Percentiles rank a stretch among this genome's conserved stretches.
phyloP scores from a whole-genome alignment of 148 eudicot genomes.

The Fagopyrum esculentum region DNA sequence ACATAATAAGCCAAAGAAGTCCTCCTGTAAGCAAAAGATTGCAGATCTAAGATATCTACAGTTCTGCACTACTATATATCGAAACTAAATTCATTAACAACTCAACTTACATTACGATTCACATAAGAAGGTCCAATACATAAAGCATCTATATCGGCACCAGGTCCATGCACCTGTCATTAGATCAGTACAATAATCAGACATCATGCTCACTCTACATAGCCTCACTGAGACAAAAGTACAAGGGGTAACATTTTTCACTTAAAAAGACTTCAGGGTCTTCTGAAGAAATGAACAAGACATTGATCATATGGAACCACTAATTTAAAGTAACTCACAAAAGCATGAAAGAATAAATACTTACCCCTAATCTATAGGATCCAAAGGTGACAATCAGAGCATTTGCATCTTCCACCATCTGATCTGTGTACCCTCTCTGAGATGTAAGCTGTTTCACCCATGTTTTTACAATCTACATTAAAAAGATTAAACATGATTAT shows the following conservation, averaged over 20 bases:
- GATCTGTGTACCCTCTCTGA: conserved; percentile 37
- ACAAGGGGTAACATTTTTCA: not conserved
- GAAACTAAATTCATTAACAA: not conserved
- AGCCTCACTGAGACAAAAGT: not conserved
- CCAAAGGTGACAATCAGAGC: conserved; percentile 41
- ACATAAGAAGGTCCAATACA: conserved; percentile 51
- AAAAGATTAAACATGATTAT: not conserved
- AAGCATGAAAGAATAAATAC: conserved; percentile 11
- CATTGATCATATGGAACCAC: not conserved
- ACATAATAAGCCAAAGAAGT: conserved; percentile 40
- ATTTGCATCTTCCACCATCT: conserved; percentile 43
- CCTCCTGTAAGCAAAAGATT: conserved; percentile 23
- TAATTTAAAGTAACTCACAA: not conserved
- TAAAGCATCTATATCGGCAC: conserved; percentile 50
- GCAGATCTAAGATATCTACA: not conserved
- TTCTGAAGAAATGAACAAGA: not conserved
- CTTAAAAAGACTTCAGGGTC: not conserved
- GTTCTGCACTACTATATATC: not conserved
- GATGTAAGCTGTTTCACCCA: conserved; percentile 42
- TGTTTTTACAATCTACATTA: conserved; percentile 28
- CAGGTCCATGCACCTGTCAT: conserved; percentile 49
- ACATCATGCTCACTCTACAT: not conserved
- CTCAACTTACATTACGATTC: conserved; percentile 32
- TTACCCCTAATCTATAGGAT: conserved; percentile 40
- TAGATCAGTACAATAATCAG: not conserved